Evolutionary conservation across 768 basidiomycete species (phyloP).

Genomic region (Pholiota microspora): DNA sequence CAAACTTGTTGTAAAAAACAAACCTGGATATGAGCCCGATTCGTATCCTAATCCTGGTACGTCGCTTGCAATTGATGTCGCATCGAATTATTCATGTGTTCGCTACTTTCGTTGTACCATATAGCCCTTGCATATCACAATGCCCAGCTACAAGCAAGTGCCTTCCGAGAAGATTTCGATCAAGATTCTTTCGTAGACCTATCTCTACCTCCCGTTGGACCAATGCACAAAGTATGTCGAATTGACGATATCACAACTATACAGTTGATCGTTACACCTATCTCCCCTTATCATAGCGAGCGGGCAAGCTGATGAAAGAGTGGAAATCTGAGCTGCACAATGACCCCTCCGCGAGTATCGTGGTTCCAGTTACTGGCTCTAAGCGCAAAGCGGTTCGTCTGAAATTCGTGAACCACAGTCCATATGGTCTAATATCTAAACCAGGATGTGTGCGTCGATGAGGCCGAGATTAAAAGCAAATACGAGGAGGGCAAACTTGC

Average conservation of each 20-base stretch:
- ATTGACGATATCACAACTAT: background rate
- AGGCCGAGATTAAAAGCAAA: constrained; percentile 71
- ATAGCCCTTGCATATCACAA: constrained; percentile 86
- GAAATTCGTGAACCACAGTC: constrained; percentile 5
- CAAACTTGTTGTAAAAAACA: constrained; percentile 72
- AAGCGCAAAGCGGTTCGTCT: constrained; percentile 73
- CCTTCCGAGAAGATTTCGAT: constrained; percentile 90
- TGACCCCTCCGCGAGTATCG: constrained; percentile 62
- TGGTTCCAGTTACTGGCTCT: constrained; percentile 44
- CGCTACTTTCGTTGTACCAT: background rate
- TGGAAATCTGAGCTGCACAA: constrained; percentile 67
- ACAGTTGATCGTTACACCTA: background rate
- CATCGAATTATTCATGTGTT: background rate
- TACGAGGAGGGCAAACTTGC: constrained; percentile 55
- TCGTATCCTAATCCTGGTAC: constrained; percentile 89
- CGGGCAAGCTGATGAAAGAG: constrained; percentile 47
- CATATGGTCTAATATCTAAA: background rate
- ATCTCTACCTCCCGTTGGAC: constrained; percentile 72
- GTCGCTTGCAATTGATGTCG: constrained; percentile 19
- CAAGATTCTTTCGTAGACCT: constrained; percentile 75
- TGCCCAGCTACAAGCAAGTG: constrained; percentile 86
- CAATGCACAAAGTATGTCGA: constrained; percentile 69
- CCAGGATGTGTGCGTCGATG: constrained; percentile 63
- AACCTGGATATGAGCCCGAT: constrained; percentile 80
- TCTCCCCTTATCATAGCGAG: constrained; percentile 20